Conservation (phyloP, 176 grass and related monocot species). For the Avena sativa region DNA sequence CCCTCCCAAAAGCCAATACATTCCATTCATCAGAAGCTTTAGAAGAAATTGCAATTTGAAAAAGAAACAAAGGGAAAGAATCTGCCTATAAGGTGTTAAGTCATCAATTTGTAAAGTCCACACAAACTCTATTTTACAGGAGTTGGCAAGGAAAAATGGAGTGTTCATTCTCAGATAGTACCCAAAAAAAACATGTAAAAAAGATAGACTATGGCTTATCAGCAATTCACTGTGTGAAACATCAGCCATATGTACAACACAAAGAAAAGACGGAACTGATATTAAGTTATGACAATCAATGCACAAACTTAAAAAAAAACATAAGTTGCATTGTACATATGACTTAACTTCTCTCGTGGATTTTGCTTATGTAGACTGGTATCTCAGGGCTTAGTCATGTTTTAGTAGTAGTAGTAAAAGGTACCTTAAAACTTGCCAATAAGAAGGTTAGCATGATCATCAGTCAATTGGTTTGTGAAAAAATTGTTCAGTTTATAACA, state of each 20-base stretch:
- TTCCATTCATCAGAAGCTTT: not conserved
- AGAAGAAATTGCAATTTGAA: conserved; percentile 11
- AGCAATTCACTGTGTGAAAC: not conserved
- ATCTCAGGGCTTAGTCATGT: not conserved
- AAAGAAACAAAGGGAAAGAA: not conserved
- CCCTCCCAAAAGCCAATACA: not conserved
- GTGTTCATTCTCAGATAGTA: not conserved
- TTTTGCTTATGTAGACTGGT: not conserved
- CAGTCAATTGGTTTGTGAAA: too few relatives aligned
- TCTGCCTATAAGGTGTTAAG: not conserved
- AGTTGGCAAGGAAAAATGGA: not conserved
- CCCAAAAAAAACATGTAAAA: not conserved
- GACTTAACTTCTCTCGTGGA: not conserved
- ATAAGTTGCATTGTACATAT: not conserved
- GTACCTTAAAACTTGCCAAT: too few relatives aligned
- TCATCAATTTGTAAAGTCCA: not conserved
- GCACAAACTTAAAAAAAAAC: too few relatives aligned
- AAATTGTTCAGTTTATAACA: too few relatives aligned
- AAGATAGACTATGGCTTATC: not conserved
- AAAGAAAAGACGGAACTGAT: not conserved
- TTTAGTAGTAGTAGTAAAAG: too few relatives aligned
- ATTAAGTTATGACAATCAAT: not conserved
- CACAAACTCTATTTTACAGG: not conserved
- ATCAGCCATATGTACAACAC: not conserved
- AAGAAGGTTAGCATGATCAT: too few relatives aligned